These are phyloP conservation scores for Rhytidhysteron rufulum DNA, from an alignment of 2,329 filamentous ascomycete genomes.

Conservation along the genomic window DNA sequence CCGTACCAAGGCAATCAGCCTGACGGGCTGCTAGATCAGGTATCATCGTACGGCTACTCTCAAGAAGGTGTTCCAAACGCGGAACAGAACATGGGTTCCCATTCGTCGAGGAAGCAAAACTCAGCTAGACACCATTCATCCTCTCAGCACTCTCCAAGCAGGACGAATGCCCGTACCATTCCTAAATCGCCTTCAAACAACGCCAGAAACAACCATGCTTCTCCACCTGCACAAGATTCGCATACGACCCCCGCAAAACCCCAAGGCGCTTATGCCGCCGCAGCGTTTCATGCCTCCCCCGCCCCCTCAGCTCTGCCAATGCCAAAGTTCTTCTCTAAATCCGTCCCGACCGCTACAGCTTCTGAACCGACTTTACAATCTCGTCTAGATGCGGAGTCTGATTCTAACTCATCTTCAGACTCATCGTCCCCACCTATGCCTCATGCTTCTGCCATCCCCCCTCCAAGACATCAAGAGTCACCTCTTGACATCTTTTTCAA, in stretches of 20 bases:
- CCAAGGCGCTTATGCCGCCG: slow-evolving; percentile 73
- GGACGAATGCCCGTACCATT: background rate
- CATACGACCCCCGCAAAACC: slow-evolving; percentile 30
- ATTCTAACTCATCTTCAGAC: slow-evolving; percentile 33
- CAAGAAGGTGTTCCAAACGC: background rate
- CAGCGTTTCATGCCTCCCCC: slow-evolving; percentile 92
- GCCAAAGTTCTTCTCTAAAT: slow-evolving; percentile 80
- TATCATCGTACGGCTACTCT: slow-evolving; percentile 1
- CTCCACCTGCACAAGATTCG: background rate
- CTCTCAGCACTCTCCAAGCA: background rate
- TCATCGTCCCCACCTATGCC: slow-evolving; percentile 51
- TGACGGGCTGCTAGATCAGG: slow-evolving; percentile 12
- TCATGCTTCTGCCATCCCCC: slow-evolving; percentile 42
- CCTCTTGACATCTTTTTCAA: slow-evolving; percentile 89
- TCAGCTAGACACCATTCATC: background rate
- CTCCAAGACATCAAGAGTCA: slow-evolving; percentile 58
- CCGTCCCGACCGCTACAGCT: slow-evolving; percentile 64
- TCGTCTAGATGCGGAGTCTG: slow-evolving; percentile 42
- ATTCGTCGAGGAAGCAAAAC: background rate
- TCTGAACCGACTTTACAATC: slow-evolving; percentile 42
- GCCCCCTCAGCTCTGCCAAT: slow-evolving; percentile 86
- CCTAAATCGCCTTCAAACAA: background rate
- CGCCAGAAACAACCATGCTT: too few relatives aligned
- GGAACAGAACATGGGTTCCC: background rate
- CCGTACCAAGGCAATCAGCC: slow-evolving; percentile 11